Percentiles rank a stretch among this genome's conserved stretches.
Evolutionary conservation across 148 eudicot genomes (phyloP).

Genomic region (Rhododendron molle): DNA sequence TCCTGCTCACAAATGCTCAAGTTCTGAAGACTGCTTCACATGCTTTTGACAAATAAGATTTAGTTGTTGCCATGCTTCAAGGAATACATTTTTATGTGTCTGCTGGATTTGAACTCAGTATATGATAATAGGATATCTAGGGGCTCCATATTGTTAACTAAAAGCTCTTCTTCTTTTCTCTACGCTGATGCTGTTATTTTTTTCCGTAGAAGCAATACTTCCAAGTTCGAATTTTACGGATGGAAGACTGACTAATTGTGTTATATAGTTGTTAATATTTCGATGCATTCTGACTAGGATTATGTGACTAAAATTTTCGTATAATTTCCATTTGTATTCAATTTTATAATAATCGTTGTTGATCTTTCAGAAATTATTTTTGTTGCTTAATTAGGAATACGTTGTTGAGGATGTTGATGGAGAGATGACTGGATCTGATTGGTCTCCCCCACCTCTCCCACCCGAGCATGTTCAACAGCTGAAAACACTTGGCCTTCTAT

Average conservation of each 20-base stretch:
- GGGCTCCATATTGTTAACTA: background rate
- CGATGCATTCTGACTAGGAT: background rate
- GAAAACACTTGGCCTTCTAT: conserved; percentile 75
- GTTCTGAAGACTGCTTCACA: background rate
- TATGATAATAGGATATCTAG: background rate
- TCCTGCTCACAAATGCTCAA: background rate
- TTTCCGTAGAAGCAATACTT: background rate
- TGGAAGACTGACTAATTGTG: background rate
- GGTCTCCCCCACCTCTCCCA: conserved; percentile 86
- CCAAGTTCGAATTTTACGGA: background rate
- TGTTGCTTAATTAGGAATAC: conserved; percentile 52
- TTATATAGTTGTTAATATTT: background rate
- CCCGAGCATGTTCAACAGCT: conserved; percentile 84
- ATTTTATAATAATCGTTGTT: background rate
- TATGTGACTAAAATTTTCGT: background rate
- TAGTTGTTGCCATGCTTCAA: background rate
- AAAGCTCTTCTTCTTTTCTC: background rate
- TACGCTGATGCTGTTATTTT: background rate
- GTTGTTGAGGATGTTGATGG: conserved; percentile 89
- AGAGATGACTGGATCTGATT: conserved; percentile 59
- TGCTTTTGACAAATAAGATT: background rate
- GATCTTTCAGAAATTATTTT: background rate
- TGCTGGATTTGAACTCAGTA: background rate
- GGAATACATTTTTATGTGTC: background rate
- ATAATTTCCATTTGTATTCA: background rate